These are phyloP conservation scores for Fusarium musae DNA, from an alignment of 2,329 filamentous ascomycete species.

Conservation along the genomic window DNA sequence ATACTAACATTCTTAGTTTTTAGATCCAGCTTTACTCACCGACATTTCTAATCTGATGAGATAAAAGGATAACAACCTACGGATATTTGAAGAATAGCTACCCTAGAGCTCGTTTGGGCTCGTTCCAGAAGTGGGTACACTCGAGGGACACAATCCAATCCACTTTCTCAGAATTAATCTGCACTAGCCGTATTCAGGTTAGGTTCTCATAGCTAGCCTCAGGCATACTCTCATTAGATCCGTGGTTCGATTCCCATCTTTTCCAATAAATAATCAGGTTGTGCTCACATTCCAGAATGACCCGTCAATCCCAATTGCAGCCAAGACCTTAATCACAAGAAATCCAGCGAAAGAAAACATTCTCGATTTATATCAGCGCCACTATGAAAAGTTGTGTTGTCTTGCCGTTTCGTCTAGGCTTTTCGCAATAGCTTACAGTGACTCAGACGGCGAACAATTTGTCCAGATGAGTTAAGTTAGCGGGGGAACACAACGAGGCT, in stretches of 20 bases:
- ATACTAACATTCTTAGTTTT: neutral
- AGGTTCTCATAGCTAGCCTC: fast-evolving
- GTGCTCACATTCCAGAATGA: neutral
- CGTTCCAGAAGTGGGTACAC: neutral
- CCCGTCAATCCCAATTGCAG: neutral
- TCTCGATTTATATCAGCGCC: fast-evolving
- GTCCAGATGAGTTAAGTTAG: neutral
- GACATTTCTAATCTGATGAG: neutral
- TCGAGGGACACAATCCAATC: neutral
- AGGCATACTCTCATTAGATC: neutral
- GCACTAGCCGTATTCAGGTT: neutral
- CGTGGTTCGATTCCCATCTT: neutral
- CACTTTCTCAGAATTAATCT: fast-evolving
- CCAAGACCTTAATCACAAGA: fast-evolving
- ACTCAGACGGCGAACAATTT: neutral
- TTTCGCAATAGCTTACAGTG: neutral
- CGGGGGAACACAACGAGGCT: neutral
- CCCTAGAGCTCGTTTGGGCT: neutral
- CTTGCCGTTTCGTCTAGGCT: neutral
- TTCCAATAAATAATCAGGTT: fast-evolving
- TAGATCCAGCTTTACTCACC: no score
- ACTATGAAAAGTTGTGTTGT: fast-evolving
- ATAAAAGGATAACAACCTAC: neutral
- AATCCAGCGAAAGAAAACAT: neutral
- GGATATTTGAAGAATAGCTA: neutral